Base-by-base conservation (phyloP, 2,329 filamentous ascomycete genomes). In the Diaporthe velutina region DNA sequence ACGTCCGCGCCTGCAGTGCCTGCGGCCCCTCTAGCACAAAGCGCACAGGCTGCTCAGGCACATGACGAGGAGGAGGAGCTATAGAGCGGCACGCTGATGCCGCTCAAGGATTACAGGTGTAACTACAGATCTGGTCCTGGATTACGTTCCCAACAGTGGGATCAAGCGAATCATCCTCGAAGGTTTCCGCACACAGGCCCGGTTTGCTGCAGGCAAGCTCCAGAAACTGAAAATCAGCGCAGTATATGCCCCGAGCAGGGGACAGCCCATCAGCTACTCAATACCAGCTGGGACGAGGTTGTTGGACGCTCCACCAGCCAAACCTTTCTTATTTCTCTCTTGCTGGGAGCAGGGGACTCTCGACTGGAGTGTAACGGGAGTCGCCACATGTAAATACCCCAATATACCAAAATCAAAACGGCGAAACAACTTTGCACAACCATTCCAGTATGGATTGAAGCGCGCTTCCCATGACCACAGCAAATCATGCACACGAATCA, bases 331-430 rank as follows among this genome's bases (percentile, higher is more conserved):
- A 52, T 61, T 3, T 35, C 33, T 33, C 42, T 52, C 35, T 38
- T 10, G 57, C 33, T 40, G 19, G 40, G 25, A 15, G 42, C 28
- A n/a, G 15, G 25, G 48, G 22, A 40, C 9, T 10, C 12, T 13
- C 42, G 3, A 58, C 28, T 19, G 54, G 19, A 60, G 64, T 7
- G 19, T 6, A 8, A 7, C 30, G 15, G n/a, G 28, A 28, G 48
- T 50, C 33, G 42, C 42, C 42, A 61, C 9, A 54, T 72, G 70
- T 64, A 72, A 72, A 72, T 72, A 72, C 70, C 57, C 70, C 45
- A 64, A 28, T 72, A 54, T 72, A 72, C 57, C 68, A 42, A 71
- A 64, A 64, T 57, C 68, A 74, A 74, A 74, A 75, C 75, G 77
- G 77, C 75, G 61, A 74, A 68, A 74, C 50, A 38, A 25, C 28